phyloP scores from a whole-genome alignment of 1,284 basidiomycete genomes.

The Xerocomus amazonicus region DNA sequence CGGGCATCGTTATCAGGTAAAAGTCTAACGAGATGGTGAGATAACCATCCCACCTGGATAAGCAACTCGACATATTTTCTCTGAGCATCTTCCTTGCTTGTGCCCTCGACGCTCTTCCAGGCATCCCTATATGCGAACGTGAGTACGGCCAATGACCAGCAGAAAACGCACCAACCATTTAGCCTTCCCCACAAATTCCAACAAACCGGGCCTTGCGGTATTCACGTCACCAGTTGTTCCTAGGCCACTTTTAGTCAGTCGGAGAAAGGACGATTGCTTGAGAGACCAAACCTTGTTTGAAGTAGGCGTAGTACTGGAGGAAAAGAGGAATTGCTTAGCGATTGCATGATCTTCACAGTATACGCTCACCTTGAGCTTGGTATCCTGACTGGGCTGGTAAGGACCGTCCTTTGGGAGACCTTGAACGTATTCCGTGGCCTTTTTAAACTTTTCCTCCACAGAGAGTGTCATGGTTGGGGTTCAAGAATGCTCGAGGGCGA shows the following conservation, averaged over 20 bases:
- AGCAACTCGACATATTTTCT: constrained; percentile 73
- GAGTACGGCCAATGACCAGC: constrained; percentile 8
- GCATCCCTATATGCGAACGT: constrained; percentile 56
- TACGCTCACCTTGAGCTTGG: constrained; percentile 70
- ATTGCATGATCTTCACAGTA: constrained; percentile 6
- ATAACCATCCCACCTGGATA: constrained; percentile 49
- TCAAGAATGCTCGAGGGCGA: neutral
- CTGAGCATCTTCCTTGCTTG: constrained; percentile 67
- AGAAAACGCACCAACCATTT: constrained; percentile 61
- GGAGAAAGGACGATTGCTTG: neutral
- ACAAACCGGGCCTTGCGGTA: constrained; percentile 60
- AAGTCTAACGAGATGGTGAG: neutral
- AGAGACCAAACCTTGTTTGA: constrained; percentile 72
- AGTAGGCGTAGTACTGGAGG: constrained; percentile 86
- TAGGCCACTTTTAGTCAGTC: constrained; percentile 26
- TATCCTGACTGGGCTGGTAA: constrained; percentile 70
- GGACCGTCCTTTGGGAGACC: constrained; percentile 74
- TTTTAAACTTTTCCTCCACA: constrained; percentile 73
- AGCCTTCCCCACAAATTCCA: constrained; percentile 79
- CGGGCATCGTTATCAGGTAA: neutral
- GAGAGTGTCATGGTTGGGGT: constrained; percentile 27
- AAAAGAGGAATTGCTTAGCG: constrained; percentile 3
- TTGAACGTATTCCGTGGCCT: constrained; percentile 71
- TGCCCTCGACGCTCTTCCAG: constrained; percentile 78
- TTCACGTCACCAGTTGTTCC: constrained; percentile 75